Conservation (phyloP, 1,139 yeast species). For the Maudiozyma humilis region DNA sequence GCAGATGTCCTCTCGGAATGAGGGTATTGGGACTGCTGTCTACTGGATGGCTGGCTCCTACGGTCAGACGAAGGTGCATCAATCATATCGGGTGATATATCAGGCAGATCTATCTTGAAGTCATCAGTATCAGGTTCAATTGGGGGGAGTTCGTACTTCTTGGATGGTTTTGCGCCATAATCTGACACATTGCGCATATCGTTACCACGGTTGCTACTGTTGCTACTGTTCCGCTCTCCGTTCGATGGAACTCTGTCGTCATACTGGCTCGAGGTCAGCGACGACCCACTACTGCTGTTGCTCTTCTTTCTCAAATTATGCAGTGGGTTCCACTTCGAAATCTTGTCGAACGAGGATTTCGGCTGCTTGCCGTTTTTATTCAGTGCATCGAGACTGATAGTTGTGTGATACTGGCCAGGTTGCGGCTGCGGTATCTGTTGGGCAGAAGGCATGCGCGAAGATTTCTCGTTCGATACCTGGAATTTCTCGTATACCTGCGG, state of each 20-base stretch:
- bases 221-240: neutral
- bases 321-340: slow-evolving; percentile 26
- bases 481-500: slow-evolving; percentile 21
- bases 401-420: slow-evolving; percentile 20
- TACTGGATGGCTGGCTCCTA: neutral
- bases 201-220: neutral
- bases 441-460: slow-evolving; percentile 7
- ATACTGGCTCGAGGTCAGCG: neutral
- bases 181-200: slow-evolving; percentile 11
- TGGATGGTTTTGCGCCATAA: slow-evolving; percentile 10
- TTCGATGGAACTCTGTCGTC: slow-evolving; percentile 2
- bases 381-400: slow-evolving; percentile 18
- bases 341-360: slow-evolving; percentile 19
- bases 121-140: slow-evolving; percentile 22
- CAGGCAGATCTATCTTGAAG: slow-evolving; percentile 23
- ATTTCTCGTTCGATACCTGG: slow-evolving; percentile 15
- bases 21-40: neutral
- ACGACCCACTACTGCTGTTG: slow-evolving; percentile 9
- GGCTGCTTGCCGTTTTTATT: slow-evolving; percentile 15
- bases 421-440: slow-evolving; percentile 1
- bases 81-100: slow-evolving; percentile 9
- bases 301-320: slow-evolving; percentile 23
- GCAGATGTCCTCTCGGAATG: neutral
- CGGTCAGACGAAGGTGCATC: neutral
- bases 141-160: slow-evolving; percentile 22